Evolutionary conservation across 2,329 filamentous ascomycete species (phyloP), one percentile per base, ranked within the genome.

Genomic region (Pestalotiopsis sp.): DNA sequence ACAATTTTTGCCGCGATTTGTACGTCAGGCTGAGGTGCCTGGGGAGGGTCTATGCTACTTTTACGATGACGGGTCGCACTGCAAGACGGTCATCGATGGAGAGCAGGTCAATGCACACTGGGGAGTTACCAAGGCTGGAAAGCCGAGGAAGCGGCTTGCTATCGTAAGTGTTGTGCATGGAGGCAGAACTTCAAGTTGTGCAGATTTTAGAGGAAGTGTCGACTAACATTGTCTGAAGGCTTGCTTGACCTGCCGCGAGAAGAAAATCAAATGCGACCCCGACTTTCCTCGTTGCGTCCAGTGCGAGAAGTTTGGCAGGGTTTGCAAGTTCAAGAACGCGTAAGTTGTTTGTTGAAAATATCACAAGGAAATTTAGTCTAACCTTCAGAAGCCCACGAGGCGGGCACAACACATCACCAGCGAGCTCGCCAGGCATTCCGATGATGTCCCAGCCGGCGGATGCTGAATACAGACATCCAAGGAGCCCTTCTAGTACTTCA

Each of bases 221-320:
- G 41, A 64, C 62, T 64, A 52, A 64, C 39, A 49, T 7, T 41
- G 61, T 25, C 17, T 25, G 74, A 52, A 66, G 64, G 64, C 77
- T 58, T 98, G 95, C 77, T 87, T 97, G 69, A 96, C 94, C 13
- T 98, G 95, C 79, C 89, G 95, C 64, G 94, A 97, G 82, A 98
- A 97, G 89, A 98, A 97, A 85, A 97, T 98, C 82, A 97, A 97
- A 80, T 98, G 95, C 77, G 94, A 97, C 72, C 95, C 94, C 1
- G 94, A 95, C 74, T 92, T 90, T 72, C 93, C 93, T 52, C 94
- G 93, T 73, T 98, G 95, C 75, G 88, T 95, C 66, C 94, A 97
- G 81, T 98, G 95, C 79, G 92, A 96, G 78, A 97, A 97, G 82
- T 95, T 95, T 77, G 93, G 94, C 68, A 88, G 93, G 62, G 85